Base-by-base conservation (phyloP, 1,284 basidiomycete genomes). In the Pholiota adiposa region DNA sequence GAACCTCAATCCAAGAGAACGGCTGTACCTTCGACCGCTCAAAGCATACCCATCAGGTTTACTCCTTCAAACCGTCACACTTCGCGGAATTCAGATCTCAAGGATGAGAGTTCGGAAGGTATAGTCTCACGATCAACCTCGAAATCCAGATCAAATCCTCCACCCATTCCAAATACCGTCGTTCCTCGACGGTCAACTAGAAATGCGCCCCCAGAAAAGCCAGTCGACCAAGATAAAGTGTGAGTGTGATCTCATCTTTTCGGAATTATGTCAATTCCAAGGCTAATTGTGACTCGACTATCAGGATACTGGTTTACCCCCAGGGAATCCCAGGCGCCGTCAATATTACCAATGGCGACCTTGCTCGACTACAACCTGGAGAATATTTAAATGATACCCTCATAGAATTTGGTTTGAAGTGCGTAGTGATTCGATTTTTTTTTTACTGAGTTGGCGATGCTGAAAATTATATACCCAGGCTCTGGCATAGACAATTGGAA, bases 361-460 rank as follows among this genome's bases (percentile, higher is more conserved):
- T 89, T 19, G 81, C 79, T 56, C 87, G 96, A 8, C 74, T 97
- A 27, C 76, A 85, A 49, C 88, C 88, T 1, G 85, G 85, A 23
- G 92, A 96, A 70, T 98, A 90, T 71, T 79, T 99, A 50, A 99
- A 99, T 72, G 97, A 99, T 76, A 96, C 93, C 0, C 76, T 98
- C 23, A 94, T 99, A 48, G 97, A 99, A 70, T 97, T 97, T 70
- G 97, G 94, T 2, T 80, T 99, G 33, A 95, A 94, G 92, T 94
- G 69, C 52, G 89, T 78, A 21, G 89, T 78, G 21, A 12, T 29
- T 33, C 33, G 43, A 18, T 46, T 51, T 16, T 49, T 48, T 25
- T 21, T 12, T 40, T 48, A 38, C 27, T 31, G 29, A 11, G 29
- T 31, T 31, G 29, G 29, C 29, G 6, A n/a, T 23, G 38, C 29